Evolutionary conservation across 495 filamentous ascomycete genomes (phyloP).

Genomic region (Lepraria neglecta): DNA sequence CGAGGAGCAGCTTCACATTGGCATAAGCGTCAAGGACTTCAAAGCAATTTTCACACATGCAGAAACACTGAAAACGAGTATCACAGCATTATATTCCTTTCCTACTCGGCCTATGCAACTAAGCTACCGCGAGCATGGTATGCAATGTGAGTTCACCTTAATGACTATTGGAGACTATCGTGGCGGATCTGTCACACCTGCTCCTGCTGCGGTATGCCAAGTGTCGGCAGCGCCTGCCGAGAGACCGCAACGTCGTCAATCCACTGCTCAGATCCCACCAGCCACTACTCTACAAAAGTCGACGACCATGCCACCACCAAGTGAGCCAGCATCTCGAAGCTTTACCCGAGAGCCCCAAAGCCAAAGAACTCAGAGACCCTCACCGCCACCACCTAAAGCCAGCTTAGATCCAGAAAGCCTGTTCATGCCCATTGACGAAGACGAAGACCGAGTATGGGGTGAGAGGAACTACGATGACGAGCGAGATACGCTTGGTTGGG

Average conservation of each 20-base stretch:
- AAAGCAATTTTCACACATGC: constrained; percentile 84
- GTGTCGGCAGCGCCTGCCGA: constrained; percentile 36
- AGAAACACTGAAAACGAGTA: constrained; percentile 59
- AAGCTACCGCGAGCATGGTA: constrained; percentile 65
- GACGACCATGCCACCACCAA: constrained; percentile 30
- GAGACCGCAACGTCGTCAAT: constrained; percentile 31
- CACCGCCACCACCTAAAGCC: constrained; percentile 49
- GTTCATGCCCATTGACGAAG: constrained; percentile 68
- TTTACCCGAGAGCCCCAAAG: constrained; percentile 21
- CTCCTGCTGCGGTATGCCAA: constrained; percentile 35
- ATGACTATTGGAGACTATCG: constrained; percentile 86
- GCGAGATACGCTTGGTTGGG: constrained; percentile 76
- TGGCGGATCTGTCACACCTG: constrained; percentile 31
- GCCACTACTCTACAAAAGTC: constrained; percentile 1
- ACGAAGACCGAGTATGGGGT: constrained; percentile 68
- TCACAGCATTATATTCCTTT: constrained; percentile 72
- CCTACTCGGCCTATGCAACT: constrained; percentile 81
- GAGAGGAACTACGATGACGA: constrained; percentile 64
- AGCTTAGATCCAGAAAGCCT: constrained; percentile 66
- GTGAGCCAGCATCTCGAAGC: constrained; percentile 33
- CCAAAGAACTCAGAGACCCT: constrained; percentile 26
- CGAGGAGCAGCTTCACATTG: constrained; percentile 74
- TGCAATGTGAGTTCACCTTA: constrained; percentile 79
- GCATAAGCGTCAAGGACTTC: constrained; percentile 91
- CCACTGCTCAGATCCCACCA: constrained; percentile 15